These are phyloP conservation scores for Sporothrix dimorphospora DNA, from an alignment of 2,329 filamentous ascomycete species.

Conservation along the genomic window DNA sequence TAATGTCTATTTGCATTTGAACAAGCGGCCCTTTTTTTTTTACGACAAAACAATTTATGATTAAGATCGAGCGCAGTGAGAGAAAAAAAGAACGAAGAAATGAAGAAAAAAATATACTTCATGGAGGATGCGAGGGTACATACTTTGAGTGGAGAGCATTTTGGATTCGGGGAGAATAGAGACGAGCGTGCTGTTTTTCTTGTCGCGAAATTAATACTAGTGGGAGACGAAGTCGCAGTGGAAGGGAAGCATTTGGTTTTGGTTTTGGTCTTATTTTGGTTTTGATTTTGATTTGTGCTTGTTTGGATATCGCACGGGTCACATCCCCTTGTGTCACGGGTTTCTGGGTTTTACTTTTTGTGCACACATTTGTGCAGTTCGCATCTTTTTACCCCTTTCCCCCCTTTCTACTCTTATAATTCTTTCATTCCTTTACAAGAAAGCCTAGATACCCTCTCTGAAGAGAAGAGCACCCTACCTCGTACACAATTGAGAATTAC, in stretches of 20 bases:
- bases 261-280: neutral
- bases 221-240: neutral
- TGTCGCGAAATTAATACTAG: neutral
- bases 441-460: slow-evolving; percentile 22
- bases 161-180: neutral
- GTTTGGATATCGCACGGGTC: neutral
- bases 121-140: slow-evolving; percentile 6
- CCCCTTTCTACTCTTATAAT: neutral
- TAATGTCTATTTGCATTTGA: slow-evolving; percentile 27
- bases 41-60: neutral
- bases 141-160: neutral
- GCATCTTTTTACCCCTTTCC: neutral
- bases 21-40: slow-evolving; percentile 13
- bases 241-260: neutral
- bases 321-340: neutral
- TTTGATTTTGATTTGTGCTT: neutral
- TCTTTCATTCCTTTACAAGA: slow-evolving; percentile 22
- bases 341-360: slow-evolving; percentile 8
- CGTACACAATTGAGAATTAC: neutral
- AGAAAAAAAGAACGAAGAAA: neutral
- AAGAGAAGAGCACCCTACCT: slow-evolving; percentile 5
- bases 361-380: neutral
- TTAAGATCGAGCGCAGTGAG: neutral
- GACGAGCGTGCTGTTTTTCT: neutral
- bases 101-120: neutral